These are phyloP conservation scores for Xylaria sp. DNA, from an alignment of 495 filamentous ascomycete genomes.

Conservation along the genomic window DNA sequence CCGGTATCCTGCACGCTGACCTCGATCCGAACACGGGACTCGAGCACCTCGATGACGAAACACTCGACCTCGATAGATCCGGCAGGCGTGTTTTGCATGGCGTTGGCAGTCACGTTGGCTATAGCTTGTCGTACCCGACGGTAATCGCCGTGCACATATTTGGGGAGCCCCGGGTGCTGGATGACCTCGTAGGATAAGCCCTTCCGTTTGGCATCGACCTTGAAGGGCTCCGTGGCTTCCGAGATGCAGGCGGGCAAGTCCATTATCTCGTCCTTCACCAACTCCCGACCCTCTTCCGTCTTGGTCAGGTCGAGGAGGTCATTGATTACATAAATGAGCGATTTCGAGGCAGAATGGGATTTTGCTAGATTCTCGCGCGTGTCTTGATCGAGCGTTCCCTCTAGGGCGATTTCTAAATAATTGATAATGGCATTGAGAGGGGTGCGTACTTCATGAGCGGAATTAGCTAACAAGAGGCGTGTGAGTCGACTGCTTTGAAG, in stretches of 20 bases:
- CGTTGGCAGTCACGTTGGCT: conserved; percentile 84
- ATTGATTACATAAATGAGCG: conserved; percentile 94
- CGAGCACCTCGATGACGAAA: conserved; percentile 56
- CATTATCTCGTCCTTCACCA: conserved; percentile 84
- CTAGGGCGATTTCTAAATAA: conserved; percentile 91
- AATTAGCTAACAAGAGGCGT: conserved; percentile 83
- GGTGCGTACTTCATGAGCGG: conserved; percentile 93
- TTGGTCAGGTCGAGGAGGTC: conserved; percentile 93
- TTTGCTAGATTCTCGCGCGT: conserved; percentile 86
- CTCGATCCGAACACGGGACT: conserved; percentile 66
- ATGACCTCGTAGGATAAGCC: conserved; percentile 70
- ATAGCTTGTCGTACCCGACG: conserved; percentile 80
- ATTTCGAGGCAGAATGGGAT: conserved; percentile 96
- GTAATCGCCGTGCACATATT: conserved; percentile 78
- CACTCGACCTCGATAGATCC: conserved; percentile 77
- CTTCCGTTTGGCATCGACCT: conserved; percentile 78
- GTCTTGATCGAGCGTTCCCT: conserved; percentile 80
- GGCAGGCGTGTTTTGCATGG: conserved; percentile 77
- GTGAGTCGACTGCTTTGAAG: conserved; percentile 84
- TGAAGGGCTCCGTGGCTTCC: conserved; percentile 79
- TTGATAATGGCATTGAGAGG: conserved; percentile 97
- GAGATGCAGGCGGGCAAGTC: conserved; percentile 73
- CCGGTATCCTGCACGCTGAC: conserved; percentile 82
- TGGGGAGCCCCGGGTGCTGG: conserved; percentile 73
- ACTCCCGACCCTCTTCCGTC: conserved; percentile 78